Conservation (phyloP, 192 early-diverging fungal genomes). For the Entomortierella chlamydospora region DNA sequence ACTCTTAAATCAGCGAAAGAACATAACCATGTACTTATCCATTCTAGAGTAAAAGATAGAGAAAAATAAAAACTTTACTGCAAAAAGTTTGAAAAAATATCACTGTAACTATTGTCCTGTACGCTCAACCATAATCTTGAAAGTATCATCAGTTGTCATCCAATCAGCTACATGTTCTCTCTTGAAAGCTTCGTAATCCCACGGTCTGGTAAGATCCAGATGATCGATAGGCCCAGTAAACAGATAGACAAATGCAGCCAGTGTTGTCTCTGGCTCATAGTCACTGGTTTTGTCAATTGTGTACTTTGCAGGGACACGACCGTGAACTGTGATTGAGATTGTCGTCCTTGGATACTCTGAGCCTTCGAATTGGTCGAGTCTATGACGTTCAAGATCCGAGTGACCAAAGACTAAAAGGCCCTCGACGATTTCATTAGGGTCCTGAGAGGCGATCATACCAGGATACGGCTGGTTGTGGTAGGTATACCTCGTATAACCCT, state of each 20-base stretch:
- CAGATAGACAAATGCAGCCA: constrained; percentile 19
- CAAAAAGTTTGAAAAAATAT: not conserved
- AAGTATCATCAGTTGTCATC: constrained; percentile 13
- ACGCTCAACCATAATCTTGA: constrained; percentile 19
- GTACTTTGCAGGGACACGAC: constrained; percentile 9
- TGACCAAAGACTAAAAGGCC: constrained; percentile 36
- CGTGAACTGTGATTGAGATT: not conserved
- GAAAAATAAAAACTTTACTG: not conserved
- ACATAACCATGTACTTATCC: too few relatives aligned
- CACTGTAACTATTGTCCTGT: not conserved
- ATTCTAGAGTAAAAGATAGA: too few relatives aligned
- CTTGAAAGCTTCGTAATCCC: constrained; percentile 36
- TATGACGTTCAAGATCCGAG: constrained; percentile 12
- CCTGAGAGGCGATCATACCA: constrained; percentile 21
- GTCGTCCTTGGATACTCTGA: constrained; percentile 25
- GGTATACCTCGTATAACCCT: constrained; percentile 31
- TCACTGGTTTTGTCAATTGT: not conserved
- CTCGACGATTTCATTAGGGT: constrained; percentile 13
- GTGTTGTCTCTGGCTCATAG: not conserved
- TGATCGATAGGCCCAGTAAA: constrained; percentile 24
- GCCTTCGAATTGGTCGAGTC: constrained; percentile 38
- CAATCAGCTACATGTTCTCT: constrained; percentile 19
- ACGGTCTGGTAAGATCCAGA: constrained; percentile 12
- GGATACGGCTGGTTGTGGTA: constrained; percentile 46
- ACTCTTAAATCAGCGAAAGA: too few relatives aligned